phyloP scores from a whole-genome alignment of 345 rosid genomes.

The Aegle marmelos region DNA sequence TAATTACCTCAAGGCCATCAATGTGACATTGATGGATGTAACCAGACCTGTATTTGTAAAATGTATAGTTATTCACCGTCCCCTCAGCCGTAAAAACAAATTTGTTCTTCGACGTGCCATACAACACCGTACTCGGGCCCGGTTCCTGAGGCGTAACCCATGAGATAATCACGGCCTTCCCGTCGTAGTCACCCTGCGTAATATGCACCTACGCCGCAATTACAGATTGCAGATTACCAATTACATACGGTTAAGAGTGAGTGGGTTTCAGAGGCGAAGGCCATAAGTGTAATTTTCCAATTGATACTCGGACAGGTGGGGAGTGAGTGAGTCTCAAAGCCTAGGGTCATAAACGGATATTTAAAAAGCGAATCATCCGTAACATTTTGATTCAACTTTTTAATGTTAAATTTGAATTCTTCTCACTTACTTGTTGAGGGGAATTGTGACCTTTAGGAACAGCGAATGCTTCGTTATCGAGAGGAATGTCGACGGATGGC shows the following conservation, averaged over 20 bases:
- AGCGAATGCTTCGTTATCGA: slow-evolving; percentile 62
- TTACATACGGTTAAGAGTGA: neutral
- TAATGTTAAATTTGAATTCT: neutral
- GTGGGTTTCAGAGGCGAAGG: neutral
- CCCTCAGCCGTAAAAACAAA: slow-evolving; percentile 64
- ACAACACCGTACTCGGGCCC: slow-evolving; percentile 54
- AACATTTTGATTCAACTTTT: too few species aligned
- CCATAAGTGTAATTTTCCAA: neutral
- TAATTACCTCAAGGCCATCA: slow-evolving; percentile 72
- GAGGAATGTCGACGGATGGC: slow-evolving; percentile 86
- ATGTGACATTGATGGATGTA: slow-evolving; percentile 79
- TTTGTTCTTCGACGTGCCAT: slow-evolving; percentile 45
- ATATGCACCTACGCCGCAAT: slow-evolving; percentile 58
- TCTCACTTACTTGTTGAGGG: slow-evolving; percentile 81
- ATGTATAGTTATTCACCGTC: slow-evolving; percentile 58
- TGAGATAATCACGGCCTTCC: slow-evolving; percentile 80
- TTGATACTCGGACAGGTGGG: too few species aligned
- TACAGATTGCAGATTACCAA: too few species aligned
- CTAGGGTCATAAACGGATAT: too few species aligned
- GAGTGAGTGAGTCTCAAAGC: too few species aligned
- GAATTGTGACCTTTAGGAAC: slow-evolving; percentile 80
- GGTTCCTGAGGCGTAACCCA: slow-evolving; percentile 84
- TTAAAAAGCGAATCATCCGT: too few species aligned
- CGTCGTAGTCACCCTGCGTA: slow-evolving; percentile 92
- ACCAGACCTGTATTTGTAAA: slow-evolving; percentile 77